Conservation (phyloP, 257 asterid genomes). For the Henckelia pumila region DNA sequence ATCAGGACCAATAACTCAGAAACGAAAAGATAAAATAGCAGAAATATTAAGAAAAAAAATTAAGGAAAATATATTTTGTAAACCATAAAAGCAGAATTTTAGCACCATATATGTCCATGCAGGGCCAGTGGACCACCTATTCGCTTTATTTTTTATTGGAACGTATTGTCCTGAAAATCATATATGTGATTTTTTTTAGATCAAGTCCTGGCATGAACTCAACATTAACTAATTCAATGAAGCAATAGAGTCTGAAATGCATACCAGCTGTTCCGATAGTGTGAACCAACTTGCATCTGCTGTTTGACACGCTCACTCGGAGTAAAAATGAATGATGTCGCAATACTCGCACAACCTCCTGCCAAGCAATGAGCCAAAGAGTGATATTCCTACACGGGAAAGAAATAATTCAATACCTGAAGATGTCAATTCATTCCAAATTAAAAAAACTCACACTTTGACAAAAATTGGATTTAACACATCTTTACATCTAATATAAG, state of each 20-base stretch:
- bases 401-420: conserved; percentile 6
- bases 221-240: conserved; percentile 8
- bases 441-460: not conserved
- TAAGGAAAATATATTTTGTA: too few relatives aligned
- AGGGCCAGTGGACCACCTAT: conserved; percentile 5
- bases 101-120: too few relatives aligned
- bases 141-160: not conserved
- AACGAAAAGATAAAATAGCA: not conserved
- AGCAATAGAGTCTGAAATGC: conserved; percentile 18
- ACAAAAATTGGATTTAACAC: too few relatives aligned
- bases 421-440: not conserved
- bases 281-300: conserved; percentile 94
- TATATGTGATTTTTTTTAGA: not conserved
- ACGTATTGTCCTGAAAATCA: conserved; percentile 5
- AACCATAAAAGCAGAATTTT: too few relatives aligned
- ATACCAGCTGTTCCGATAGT: conserved; percentile 84
- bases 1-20: not conserved
- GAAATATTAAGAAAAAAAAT: conserved; percentile 5
- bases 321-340: conserved; percentile 91
- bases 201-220: conserved; percentile 3
- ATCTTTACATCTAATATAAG: not conserved
- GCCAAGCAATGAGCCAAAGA: conserved; percentile 86
- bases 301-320: conserved; percentile 95
- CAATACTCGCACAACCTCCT: conserved; percentile 92
- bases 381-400: conserved; percentile 58